These are phyloP conservation scores for Meredithiella fracta DNA, from an alignment of 2,329 filamentous ascomycete species.

Conservation along the genomic window DNA sequence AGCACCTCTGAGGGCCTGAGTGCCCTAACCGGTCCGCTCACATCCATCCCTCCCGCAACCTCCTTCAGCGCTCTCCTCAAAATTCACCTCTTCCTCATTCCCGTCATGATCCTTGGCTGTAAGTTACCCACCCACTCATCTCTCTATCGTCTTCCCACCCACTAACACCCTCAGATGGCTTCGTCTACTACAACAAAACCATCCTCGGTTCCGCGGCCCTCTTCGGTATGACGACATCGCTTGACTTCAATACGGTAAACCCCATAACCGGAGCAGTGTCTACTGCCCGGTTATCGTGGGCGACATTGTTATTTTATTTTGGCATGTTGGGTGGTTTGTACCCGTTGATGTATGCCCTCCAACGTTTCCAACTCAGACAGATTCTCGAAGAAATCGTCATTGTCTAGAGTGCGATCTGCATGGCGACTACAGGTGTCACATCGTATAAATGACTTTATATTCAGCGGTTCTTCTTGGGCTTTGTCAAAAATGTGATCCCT, in stretches of 20 bases:
- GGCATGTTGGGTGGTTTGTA: conserved; percentile 55
- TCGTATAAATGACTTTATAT: conserved; percentile 46
- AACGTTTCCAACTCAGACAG: conserved; percentile 48
- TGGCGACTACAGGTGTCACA: conserved; percentile 50
- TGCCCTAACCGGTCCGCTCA: neutral
- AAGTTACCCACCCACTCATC: conserved; percentile 1
- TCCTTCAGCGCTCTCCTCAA: conserved; percentile 27
- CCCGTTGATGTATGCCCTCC: conserved; percentile 54
- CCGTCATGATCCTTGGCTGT: conserved; percentile 44
- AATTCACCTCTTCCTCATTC: conserved; percentile 51
- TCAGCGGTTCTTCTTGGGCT: conserved; percentile 48
- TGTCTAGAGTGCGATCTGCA: conserved; percentile 50
- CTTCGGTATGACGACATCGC: conserved; percentile 60
- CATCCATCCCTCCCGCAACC: conserved; percentile 21
- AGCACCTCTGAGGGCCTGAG: neutral
- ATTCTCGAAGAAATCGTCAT: conserved; percentile 48
- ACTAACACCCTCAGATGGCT: conserved; percentile 22
- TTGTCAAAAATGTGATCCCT: conserved; percentile 48
- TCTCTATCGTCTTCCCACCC: neutral
- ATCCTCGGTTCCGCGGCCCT: conserved; percentile 57
- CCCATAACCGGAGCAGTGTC: conserved; percentile 29
- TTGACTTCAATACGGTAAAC: conserved; percentile 38
- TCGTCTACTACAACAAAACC: conserved; percentile 38
- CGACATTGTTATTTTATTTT: conserved; percentile 63
- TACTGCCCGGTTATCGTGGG: conserved; percentile 56